phyloP scores from a whole-genome alignment of 352 stramenopile genomes.

The Pythium scleroteichum region DNA sequence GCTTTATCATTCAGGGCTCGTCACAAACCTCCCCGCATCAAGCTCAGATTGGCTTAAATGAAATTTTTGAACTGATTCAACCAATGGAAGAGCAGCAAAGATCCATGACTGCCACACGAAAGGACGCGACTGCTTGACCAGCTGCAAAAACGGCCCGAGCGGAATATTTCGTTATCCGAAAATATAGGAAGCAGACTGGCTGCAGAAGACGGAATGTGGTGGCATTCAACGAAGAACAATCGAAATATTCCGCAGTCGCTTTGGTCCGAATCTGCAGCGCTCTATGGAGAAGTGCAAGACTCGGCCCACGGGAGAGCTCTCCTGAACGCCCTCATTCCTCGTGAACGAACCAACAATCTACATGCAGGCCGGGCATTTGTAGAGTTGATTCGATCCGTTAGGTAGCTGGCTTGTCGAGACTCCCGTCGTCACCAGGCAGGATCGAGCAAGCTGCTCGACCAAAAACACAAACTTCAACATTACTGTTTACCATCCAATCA shows the following conservation, averaged over 20 bases:
- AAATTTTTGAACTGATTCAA: not conserved
- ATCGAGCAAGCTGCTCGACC: too few species aligned
- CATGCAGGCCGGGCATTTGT: too few species aligned
- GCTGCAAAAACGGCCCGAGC: not conserved
- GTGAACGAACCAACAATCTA: too few species aligned
- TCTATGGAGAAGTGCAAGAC: not conserved
- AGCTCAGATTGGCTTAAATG: constrained; percentile 3
- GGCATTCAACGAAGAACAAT: not conserved
- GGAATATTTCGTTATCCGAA: constrained; percentile 5
- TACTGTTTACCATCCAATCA: constrained; percentile 13
- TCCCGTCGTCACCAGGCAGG: too few species aligned
- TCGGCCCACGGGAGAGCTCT: not conserved
- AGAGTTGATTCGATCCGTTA: too few species aligned
- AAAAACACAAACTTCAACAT: constrained; percentile 5
- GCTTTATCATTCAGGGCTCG: too few species aligned
- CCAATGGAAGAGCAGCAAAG: constrained; percentile 17
- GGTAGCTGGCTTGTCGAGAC: too few species aligned
- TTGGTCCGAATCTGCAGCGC: too few species aligned
- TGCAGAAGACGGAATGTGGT: too few species aligned
- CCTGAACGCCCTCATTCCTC: too few species aligned
- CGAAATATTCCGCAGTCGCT: not conserved
- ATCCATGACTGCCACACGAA: constrained; percentile 8
- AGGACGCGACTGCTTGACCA: constrained; percentile 5
- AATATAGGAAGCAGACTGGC: not conserved
- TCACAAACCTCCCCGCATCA: not conserved